These are phyloP conservation scores for Geotrichum bryndzae DNA, from an alignment of 1,139 yeast species.

Conservation along the genomic window DNA sequence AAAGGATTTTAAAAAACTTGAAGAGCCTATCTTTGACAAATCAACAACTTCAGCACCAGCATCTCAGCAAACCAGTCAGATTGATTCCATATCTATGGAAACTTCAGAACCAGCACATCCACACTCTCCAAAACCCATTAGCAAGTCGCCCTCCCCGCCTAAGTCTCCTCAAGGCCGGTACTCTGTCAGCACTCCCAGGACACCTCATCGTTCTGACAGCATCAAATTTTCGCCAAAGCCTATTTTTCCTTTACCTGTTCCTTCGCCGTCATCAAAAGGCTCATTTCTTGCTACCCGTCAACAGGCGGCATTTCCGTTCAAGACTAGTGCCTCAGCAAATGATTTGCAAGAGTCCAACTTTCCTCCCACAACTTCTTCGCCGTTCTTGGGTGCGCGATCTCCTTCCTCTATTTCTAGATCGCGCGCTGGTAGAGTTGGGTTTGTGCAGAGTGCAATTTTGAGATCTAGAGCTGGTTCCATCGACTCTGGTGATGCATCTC, in stretches of 20 bases:
- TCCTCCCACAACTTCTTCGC: background rate
- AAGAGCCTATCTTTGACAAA: background rate
- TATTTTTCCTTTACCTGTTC: background rate
- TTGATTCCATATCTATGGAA: background rate
- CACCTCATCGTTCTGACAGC: background rate
- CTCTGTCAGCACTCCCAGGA: background rate
- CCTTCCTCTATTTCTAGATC: conserved; percentile 1
- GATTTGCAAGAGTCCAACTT: background rate
- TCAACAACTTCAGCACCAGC: background rate
- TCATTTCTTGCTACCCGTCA: background rate
- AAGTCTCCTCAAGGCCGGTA: background rate
- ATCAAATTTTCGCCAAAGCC: background rate
- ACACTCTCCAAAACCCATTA: background rate
- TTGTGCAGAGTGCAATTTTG: conserved; percentile 31
- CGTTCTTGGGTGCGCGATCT: background rate
- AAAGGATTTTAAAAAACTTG: background rate
- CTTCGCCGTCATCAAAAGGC: background rate
- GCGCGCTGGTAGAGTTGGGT: conserved; percentile 23
- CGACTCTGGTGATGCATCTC: background rate
- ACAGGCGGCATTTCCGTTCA: background rate
- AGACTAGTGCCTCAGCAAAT: background rate
- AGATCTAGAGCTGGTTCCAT: conserved; percentile 11
- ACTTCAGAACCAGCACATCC: background rate
- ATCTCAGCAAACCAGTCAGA: background rate
- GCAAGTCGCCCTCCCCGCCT: background rate